Evolutionary conservation across 2,329 filamentous ascomycete species (phyloP), one percentile per base, ranked within the genome.

Genomic region (Elsinoe fawcettii): DNA sequence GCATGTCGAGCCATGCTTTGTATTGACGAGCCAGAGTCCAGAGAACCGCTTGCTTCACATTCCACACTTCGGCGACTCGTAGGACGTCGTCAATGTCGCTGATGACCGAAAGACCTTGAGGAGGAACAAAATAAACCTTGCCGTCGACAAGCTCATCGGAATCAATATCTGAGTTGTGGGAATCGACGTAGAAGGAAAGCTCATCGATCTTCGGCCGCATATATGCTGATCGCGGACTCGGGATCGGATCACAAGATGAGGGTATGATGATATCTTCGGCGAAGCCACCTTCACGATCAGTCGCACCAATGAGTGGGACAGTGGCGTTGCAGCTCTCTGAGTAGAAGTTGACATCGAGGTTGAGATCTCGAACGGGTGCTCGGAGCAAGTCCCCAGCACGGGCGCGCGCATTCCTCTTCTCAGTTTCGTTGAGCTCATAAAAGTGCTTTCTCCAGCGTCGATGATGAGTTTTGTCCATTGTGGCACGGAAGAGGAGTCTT

Each of bases 401-500:
- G 6, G 20, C 39, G n/a, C 43, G 34, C 16, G 55, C 56, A 11
- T n/a, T n/a, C n/a, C n/a, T n/a, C n/a, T n/a, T n/a, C n/a, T n/a
- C n/a, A n/a, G n/a, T n/a, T 44, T 39, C 9, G 34, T 53, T 25
- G n/a, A 61, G 39, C 2, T 16, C 20, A 46, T 59, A 43, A 30
- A 54, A 56, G 49, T 43, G 43, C 86, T 72, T 12, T 75, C 65
- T 12, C 37, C 51, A 11, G 16, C 36, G 23, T 6, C 1, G 78
- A 75, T 3, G 88, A 75, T 12, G 39, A 14, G 18, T 27, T 37
- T 82, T 70, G 9, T 79, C 68, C 41, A 88, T 78, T 57, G 77
- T 76, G 9, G 80, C 80, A 51, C 77, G 83, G 58, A 87, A 76
- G 4, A 89, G 75, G 69, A 88, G 87, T 25, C 80, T 67, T 61